phyloP scores from a whole-genome alignment of 805 yeast genomes.

The Scheffersomyces ergatensis region DNA sequence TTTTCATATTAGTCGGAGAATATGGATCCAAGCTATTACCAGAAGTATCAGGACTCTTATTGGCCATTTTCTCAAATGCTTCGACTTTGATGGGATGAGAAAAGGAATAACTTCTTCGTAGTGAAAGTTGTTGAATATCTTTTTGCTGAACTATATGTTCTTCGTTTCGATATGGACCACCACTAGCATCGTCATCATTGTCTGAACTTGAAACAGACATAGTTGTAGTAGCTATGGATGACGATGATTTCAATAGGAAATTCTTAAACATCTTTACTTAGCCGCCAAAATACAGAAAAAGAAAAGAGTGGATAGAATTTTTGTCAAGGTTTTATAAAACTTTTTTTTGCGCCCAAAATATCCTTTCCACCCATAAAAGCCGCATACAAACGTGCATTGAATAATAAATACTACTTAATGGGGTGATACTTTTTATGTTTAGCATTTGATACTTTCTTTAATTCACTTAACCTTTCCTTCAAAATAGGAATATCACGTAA shows the following conservation, averaged over 20 bases:
- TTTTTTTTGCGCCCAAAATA: too few species aligned
- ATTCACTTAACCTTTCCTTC: slow-evolving; percentile 62
- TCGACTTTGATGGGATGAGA: background rate
- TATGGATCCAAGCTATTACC: background rate
- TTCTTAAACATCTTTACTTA: background rate
- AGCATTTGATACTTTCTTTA: slow-evolving; percentile 51
- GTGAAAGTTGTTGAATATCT: background rate
- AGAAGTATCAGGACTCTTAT: background rate
- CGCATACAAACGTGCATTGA: too few species aligned
- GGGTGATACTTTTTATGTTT: slow-evolving; percentile 37
- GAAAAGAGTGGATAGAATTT: too few species aligned
- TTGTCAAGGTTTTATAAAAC: too few species aligned
- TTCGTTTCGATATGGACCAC: background rate
- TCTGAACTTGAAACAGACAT: background rate
- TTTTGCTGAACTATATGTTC: background rate
- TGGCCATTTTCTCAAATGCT: background rate
- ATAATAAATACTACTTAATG: too few species aligned
- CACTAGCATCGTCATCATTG: background rate
- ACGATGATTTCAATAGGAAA: background rate
- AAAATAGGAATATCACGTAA: slow-evolving; percentile 70
- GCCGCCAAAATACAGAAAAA: too few species aligned
- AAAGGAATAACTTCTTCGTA: background rate
- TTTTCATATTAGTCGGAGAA: background rate
- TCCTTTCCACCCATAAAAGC: too few species aligned
- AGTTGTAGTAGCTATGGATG: background rate